Evolutionary conservation across 495 filamentous ascomycete species (phyloP), one percentile per base, ranked within the genome.

Genomic region (Pyronema omphalodes): DNA sequence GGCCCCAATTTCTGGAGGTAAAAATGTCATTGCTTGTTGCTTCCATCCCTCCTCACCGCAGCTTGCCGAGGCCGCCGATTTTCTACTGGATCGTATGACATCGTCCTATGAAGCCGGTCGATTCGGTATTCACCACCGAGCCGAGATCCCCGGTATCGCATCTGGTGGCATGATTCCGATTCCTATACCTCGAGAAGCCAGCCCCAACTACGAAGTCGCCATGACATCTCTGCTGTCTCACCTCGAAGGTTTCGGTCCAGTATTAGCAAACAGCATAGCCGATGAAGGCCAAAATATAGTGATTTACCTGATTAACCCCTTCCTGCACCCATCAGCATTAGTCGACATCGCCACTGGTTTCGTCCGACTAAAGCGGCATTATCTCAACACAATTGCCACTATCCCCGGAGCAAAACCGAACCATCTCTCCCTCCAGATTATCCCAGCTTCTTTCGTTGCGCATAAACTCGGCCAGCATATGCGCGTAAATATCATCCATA

Each of bases 241-340:
- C 0, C 61, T 60, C 44, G 60, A 58, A 17, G 60, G 61, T 9
- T 60, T 72, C 44, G 67, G 66, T 29, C 60, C 59, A 29, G 62
- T 70, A 35, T 62, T 82, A 4, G 64, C 71, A 5, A 69, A 71
- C 54, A 41, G 39, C 8, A 65, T 69, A 7, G 54, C 70, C 3
- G 63, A 71, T 5, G 71, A 66, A 41, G 67, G 71, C n/a, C 70
- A 73, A 43, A 88, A 84, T 53, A 77, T 84, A 46, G 85, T 95
- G 14, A 71, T 95, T n/a, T 94, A 87, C 62, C 80, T 94, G 40
- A 69, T 94, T 44, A 87, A 95, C 61, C 79, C 81, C 0, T 83
- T 86, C 39, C 70, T 76, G 6, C 70, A 76, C 50, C 70, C 79
- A 12, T 70, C 73, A 29, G 75, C 81, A 9, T 71, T 88, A 9